Conservation (phyloP, 2,329 filamentous ascomycete genomes). For the Arthroderma sp. region DNA sequence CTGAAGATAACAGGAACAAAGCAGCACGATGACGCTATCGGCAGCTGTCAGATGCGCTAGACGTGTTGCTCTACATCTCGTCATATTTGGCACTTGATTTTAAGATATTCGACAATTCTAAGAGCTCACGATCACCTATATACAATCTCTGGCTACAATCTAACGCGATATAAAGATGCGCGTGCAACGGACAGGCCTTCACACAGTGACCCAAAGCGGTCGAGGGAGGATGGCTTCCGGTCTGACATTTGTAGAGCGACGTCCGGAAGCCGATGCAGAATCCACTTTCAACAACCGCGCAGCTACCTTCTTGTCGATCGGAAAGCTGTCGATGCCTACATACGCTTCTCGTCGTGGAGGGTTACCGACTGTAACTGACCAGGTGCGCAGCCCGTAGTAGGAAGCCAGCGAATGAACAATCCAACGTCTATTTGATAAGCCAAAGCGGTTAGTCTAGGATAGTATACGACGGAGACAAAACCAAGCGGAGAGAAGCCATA, state of each 20-base stretch:
- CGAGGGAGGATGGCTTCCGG: constrained; percentile 25
- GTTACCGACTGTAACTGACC: constrained; percentile 59
- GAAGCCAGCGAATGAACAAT: constrained; percentile 82
- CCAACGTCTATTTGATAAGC: constrained; percentile 52
- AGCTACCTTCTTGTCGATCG: constrained; percentile 20
- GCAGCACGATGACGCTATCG: too few species aligned
- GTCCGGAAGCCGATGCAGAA: neutral
- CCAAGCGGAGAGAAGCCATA: constrained; percentile 1
- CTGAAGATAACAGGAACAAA: too few species aligned
- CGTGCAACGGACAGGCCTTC: constrained; percentile 4
- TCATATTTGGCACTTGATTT: too few species aligned
- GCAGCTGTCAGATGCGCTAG: too few species aligned
- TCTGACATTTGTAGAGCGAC: constrained; percentile 11
- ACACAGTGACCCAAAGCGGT: constrained; percentile 27
- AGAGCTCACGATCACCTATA: too few species aligned
- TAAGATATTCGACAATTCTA: too few species aligned
- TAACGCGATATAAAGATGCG: too few species aligned
- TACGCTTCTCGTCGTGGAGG: constrained; percentile 69
- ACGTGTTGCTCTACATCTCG: too few species aligned
- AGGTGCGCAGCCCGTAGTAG: constrained; percentile 82
- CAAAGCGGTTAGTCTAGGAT: neutral
- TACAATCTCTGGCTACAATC: too few species aligned
- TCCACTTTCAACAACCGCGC: too few species aligned
- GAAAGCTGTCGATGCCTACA: constrained; percentile 45
- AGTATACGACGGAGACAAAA: neutral